Evolutionary conservation across 768 basidiomycete species (phyloP).

Genomic region (Mycena floridula): DNA sequence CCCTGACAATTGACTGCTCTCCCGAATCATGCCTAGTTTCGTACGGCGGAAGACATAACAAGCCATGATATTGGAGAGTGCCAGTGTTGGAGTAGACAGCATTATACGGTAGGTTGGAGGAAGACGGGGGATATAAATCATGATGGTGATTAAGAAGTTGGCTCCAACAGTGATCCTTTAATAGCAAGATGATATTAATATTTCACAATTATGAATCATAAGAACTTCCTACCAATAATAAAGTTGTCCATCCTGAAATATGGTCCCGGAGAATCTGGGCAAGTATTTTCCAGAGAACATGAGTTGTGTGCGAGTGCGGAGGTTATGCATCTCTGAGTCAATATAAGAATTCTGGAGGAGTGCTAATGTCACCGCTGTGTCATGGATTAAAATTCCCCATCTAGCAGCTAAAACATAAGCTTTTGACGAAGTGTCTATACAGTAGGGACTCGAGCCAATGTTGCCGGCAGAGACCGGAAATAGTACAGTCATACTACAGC

Average conservation of each 20-base stretch:
- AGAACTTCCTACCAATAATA: conserved; percentile 25
- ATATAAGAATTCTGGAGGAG: conserved; percentile 11
- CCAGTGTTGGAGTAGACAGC: conserved; percentile 13
- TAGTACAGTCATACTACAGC: conserved; percentile 16
- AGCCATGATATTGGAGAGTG: conserved; percentile 16
- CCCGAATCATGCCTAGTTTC: conserved; percentile 10
- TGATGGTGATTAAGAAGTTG: not conserved
- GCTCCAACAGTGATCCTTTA: not conserved
- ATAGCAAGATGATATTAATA: not conserved
- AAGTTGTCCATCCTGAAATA: conserved; percentile 23
- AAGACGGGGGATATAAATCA: not conserved
- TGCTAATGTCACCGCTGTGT: conserved; percentile 24
- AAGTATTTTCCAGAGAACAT: conserved; percentile 17
- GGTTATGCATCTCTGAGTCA: conserved; percentile 2
- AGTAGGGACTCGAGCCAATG: conserved; percentile 19
- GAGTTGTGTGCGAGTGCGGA: conserved; percentile 4
- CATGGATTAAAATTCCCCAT: conserved; percentile 17
- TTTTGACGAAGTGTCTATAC: conserved; percentile 13
- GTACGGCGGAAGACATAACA: conserved; percentile 15
- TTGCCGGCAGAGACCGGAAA: conserved; percentile 12
- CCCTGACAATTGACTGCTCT: too few species aligned
- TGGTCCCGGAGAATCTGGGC: conserved; percentile 18
- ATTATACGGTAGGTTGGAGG: conserved; percentile 10
- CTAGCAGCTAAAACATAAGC: conserved; percentile 12
- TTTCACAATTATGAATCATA: not conserved